Conservation (phyloP, 202 grass and related monocot species). For the Schoenoplectus triqueter region DNA sequence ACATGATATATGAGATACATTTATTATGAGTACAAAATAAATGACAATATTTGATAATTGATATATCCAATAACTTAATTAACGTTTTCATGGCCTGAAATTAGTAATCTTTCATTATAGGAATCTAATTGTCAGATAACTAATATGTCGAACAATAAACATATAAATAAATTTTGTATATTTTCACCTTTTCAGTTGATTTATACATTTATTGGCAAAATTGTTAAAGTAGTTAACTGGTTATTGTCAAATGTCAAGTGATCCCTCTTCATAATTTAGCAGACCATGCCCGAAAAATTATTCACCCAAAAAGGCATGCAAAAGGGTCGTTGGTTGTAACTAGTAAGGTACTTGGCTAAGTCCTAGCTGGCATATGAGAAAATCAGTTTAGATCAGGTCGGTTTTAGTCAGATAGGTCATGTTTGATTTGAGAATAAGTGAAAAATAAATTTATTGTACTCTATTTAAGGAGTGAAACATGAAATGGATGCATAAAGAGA, state of each 20-base stretch:
- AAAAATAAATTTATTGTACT: too few species aligned
- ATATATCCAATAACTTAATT: neutral
- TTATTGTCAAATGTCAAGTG: neutral
- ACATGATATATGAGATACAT: neutral
- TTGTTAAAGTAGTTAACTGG: neutral
- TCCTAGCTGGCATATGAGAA: neutral
- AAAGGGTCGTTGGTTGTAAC: neutral
- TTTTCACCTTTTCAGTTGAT: neutral
- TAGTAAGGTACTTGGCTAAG: neutral
- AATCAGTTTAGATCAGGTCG: neutral
- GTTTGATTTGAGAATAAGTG: too few species aligned
- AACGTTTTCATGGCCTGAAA: neutral
- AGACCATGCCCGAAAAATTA: neutral
- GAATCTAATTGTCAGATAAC: neutral
- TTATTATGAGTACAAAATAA: too few species aligned
- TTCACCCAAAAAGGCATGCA: neutral
- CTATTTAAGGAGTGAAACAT: too few species aligned
- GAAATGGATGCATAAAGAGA: too few species aligned
- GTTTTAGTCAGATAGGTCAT: neutral
- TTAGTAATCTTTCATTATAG: neutral
- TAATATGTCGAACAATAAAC: neutral
- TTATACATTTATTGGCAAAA: neutral
- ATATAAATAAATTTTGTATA: neutral
- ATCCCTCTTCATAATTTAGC: constrained; percentile 1
- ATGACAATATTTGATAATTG: too few species aligned